Base-by-base conservation (phyloP, 306 rosid species). In the Fagus sylvatica region DNA sequence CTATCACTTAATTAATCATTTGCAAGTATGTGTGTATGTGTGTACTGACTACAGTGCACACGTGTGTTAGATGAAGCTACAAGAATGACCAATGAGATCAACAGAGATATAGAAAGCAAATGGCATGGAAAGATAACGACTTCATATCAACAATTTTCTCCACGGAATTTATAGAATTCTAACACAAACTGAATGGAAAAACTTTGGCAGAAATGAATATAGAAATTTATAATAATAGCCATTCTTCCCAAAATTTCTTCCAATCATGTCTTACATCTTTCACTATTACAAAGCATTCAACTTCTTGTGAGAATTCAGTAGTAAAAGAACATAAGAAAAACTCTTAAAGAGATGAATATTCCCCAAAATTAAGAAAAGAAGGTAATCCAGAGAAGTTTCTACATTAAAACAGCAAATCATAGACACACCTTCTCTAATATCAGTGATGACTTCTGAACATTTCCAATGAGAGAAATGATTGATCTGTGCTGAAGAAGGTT, bases 391-490 rank as follows among this genome's bases (percentile, higher is more conserved):
- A 65, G 48, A 65, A 17, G 33, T 39, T 65, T 65, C 49, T 16
- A 39, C 13, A 43, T 69, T 33, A 68, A 79, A 74, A 49, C 15
- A 17, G 73, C 62, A 75, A 53, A 78, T 53, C 43, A 53, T 43
- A 78, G 40, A 75, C 76, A 81, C 81, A 94, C 98, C 97, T 90
- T 92, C 84, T 92, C 98, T 80, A 94, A 85, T 85, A 94, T 92
- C 61, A 89, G 89, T 30, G 98, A 92, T 22, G 98, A 94, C 82
- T 76, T 90, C 88, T 92, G 97, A 76, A 90, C 97, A 77, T 94
- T 92, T 83, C 98, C 98, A 53, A 94, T 94, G 76, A 94, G 98
- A 77, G 98, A 94, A 57, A 94, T 94, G 64, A 94, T 94, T 57
- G 98, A 94, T 83, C 96, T 82, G 73, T 79, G 92, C 82, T 94